These are phyloP conservation scores for Trichoderma sp. DNA, from an alignment of 2,329 filamentous ascomycete genomes.

Conservation along the genomic window DNA sequence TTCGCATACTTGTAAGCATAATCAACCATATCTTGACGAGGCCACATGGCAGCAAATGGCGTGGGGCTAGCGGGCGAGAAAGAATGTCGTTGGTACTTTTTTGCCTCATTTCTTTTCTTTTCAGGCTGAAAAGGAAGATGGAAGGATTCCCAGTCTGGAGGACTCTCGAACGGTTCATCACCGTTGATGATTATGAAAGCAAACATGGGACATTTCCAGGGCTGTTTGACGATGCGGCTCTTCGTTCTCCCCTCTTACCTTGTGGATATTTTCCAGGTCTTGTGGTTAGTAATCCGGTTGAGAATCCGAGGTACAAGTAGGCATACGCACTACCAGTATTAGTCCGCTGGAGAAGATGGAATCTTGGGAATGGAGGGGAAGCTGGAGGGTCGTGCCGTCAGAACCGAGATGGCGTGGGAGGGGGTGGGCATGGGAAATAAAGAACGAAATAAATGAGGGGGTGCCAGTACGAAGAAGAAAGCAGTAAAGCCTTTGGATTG, in stretches of 20 bases:
- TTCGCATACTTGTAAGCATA: slow-evolving; percentile 17
- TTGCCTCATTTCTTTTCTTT: neutral
- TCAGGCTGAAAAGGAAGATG: neutral
- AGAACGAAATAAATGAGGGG: neutral
- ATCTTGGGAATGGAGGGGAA: slow-evolving; percentile 1
- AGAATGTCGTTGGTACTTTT: neutral
- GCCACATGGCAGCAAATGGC: neutral
- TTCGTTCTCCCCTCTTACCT: neutral
- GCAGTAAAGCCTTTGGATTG: neutral
- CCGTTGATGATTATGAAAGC: neutral
- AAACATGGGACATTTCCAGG: neutral
- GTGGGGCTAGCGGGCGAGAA: neutral
- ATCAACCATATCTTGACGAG: slow-evolving; percentile 13
- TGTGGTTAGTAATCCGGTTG: neutral
- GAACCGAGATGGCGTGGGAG: slow-evolving; percentile 18
- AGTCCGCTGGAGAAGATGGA: neutral
- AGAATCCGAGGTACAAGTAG: neutral
- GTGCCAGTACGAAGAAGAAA: neutral
- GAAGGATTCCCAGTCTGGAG: neutral
- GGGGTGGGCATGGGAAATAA: slow-evolving; percentile 12
- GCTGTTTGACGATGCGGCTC: neutral
- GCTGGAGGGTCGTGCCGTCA: slow-evolving; percentile 19
- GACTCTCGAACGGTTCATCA: neutral
- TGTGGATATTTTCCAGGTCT: neutral
- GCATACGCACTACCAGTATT: neutral